Evolutionary conservation across 176 grass and related monocot species (phyloP), one percentile per base, ranked within the genome.

Genomic region (Juncus inflexus): DNA sequence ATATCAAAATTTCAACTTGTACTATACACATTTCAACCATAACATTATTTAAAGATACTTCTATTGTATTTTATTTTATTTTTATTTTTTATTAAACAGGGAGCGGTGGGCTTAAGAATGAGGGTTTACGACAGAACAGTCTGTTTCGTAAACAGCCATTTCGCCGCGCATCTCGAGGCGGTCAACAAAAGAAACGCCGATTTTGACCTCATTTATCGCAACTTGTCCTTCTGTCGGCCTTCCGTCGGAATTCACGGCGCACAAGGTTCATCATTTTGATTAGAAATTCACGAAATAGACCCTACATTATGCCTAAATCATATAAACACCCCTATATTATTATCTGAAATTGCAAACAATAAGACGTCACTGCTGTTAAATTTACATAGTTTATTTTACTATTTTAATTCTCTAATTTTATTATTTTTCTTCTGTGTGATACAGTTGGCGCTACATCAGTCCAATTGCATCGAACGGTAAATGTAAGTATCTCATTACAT

Each of bases 71-170:
- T 28, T 28, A 28, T 28, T 28, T 28, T 28, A 28, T 28, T 28
- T 28, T 28, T 28, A 28, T 28, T 73, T 78, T 14, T 75, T 58
- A 53, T 70, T 71, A 51, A 40, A 74, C 82, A 97, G 92, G 87
- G 92, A 81, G 84, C 84, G 67, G 92, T 97, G 68, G 92, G 92
- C 54, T 76, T 97, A 76, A 97, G 87, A 78, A 97, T 97, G 79
- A 97, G 87, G 74, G 92, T 97, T 43, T 89, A 97, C 64, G 75
- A 91, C 78, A 84, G 85, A 58, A 49, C 69, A 70, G 91, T 97
- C 63, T 97, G 92, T 74, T 97, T 97, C 51, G 87, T 89, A 61
- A 97, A 86, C 66, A 90, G 90, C 72, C 92, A 97, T 86, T 97
- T 91, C 76, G 84, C 92, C 67, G 87, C 92, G 74, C 92, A 97